Base-by-base conservation (phyloP, 495 filamentous ascomycete genomes). In the Aspergillus bertholletiae region DNA sequence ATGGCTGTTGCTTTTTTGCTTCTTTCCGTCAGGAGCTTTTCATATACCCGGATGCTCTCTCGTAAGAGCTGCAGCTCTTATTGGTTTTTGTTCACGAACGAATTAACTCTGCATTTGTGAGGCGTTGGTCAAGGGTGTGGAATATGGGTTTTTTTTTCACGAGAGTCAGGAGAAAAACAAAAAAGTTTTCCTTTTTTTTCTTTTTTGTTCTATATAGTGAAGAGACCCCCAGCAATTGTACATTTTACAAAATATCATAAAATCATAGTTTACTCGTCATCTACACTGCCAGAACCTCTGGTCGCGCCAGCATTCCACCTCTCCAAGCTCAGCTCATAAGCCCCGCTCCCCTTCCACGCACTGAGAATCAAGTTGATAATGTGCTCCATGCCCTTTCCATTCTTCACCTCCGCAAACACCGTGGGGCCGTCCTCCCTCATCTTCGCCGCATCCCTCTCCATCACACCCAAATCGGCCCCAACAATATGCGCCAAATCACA, bases 331-430 rank as follows among this genome's bases (percentile, higher is more conserved):
- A 71, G 62, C 57, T 84, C 80, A 64, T 78, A 77, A 55, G 92
- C 92, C 27, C 93, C 92, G 64, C 86, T 90, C 8, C 81, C 84
- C 77, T 82, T 93, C 93, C 93, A 98, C 28, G 94, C 92, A 68
- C 90, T 95, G 57, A 96, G 40, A 48, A 98, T 88, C 75, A 97
- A 74, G 27, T 87, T 84, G 15, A 96, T 85, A 68, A 98, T 96
- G 72, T 89, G 82, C 44, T 90, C 79, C 11, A 97, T 80, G 1
- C 84, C 88, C 57, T 87, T 86, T 13, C 87, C 89, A 72, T 96
- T 83, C 85, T 97, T 97, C 1, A 98, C 94, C 76, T 93, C 87
- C 22, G 93, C 94, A 67, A 97, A 97, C 24, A 98, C 86, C n/a
- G 92, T 96, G 26, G 94, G 94, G 0, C 94, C 94, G 8, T 92